phyloP scores from a whole-genome alignment of 2,329 filamentous ascomycete genomes.

The Drechslera avenae region DNA sequence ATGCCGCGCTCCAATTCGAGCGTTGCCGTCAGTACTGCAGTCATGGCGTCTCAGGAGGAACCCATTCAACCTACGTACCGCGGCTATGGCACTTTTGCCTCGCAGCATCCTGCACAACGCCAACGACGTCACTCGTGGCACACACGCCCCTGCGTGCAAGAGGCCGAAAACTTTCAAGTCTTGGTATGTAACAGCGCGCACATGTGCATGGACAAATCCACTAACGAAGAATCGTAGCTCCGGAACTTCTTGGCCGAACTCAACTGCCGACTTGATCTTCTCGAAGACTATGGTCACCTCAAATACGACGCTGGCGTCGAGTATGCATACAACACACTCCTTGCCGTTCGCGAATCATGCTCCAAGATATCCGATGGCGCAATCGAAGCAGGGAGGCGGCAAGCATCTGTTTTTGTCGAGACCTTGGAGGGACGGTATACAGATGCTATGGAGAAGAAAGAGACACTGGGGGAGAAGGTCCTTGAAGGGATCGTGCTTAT shows the following conservation, averaged over 20 bases:
- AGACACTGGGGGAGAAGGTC: slow-evolving; percentile 89
- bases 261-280: slow-evolving; percentile 81
- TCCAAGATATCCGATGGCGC: slow-evolving; percentile 89
- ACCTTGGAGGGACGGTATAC: slow-evolving; percentile 88
- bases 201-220: neutral
- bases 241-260: slow-evolving; percentile 85
- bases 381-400: slow-evolving; percentile 81
- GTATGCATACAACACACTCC: slow-evolving; percentile 82
- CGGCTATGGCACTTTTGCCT: slow-evolving; percentile 43
- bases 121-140: slow-evolving; percentile 56
- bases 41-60: slow-evolving; percentile 52
- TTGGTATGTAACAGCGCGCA: slow-evolving; percentile 36
- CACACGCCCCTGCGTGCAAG: slow-evolving; percentile 51
- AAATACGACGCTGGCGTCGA: slow-evolving; percentile 83
- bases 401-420: slow-evolving; percentile 88
- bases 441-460: slow-evolving; percentile 80
- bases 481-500: slow-evolving; percentile 84
- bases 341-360: slow-evolving; percentile 85
- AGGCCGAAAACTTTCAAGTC: slow-evolving; percentile 55
- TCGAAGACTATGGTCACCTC: slow-evolving; percentile 85
- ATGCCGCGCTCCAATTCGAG: slow-evolving; percentile 31
- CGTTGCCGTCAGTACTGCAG: slow-evolving; percentile 35
- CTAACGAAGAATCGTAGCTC: slow-evolving; percentile 56
- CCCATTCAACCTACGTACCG: slow-evolving; percentile 44
- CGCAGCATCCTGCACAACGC: slow-evolving; percentile 30